A percentile compares a stretch with the other conserved stretches of the same genome.
These are phyloP conservation scores for Macrocystidia cucumis DNA, from an alignment of 1,284 basidiomycete species.

Conservation along the genomic window DNA sequence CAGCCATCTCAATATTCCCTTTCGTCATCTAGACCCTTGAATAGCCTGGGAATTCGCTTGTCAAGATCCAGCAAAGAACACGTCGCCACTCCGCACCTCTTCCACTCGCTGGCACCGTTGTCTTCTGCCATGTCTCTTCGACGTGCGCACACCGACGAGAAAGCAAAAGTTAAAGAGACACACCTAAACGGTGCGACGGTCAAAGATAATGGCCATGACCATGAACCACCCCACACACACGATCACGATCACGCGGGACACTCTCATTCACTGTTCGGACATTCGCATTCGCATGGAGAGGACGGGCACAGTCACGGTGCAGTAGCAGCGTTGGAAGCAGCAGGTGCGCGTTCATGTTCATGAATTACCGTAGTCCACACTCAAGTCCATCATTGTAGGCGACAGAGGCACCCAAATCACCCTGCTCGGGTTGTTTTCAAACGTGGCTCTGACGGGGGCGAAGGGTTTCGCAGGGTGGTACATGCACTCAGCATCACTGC, in stretches of 20 bases:
- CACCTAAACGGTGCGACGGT: constrained; percentile 8
- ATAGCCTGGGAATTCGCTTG: too few species aligned
- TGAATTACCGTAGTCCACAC: background rate
- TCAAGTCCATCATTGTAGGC: constrained; percentile 22
- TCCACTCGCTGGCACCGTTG: too few species aligned
- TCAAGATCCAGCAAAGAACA: too few species aligned
- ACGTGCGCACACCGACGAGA: constrained; percentile 23
- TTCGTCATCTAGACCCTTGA: too few species aligned
- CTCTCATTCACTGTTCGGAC: constrained; percentile 1
- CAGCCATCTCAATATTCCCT: too few species aligned
- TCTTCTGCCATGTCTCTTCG: constrained; percentile 24
- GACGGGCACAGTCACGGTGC: constrained; percentile 56
- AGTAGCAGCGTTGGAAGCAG: constrained; percentile 62
- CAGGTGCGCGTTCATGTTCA: constrained; percentile 36
- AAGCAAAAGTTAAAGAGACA: constrained; percentile 3
- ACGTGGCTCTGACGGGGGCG: constrained; percentile 73
- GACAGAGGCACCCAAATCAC: constrained; percentile 84
- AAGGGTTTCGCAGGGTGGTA: constrained; percentile 87
- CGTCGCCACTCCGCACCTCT: too few species aligned
- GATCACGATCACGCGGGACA: constrained; percentile 22
- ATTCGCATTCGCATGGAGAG: constrained; percentile 55
- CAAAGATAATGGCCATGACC: constrained; percentile 11
- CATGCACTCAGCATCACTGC: constrained; percentile 84
- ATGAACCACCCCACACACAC: constrained; percentile 19
- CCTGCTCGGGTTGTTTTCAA: constrained; percentile 80